These are phyloP conservation scores for Coemansia sp. DNA, from an alignment of 192 early-diverging fungal species.

Conservation along the genomic window DNA sequence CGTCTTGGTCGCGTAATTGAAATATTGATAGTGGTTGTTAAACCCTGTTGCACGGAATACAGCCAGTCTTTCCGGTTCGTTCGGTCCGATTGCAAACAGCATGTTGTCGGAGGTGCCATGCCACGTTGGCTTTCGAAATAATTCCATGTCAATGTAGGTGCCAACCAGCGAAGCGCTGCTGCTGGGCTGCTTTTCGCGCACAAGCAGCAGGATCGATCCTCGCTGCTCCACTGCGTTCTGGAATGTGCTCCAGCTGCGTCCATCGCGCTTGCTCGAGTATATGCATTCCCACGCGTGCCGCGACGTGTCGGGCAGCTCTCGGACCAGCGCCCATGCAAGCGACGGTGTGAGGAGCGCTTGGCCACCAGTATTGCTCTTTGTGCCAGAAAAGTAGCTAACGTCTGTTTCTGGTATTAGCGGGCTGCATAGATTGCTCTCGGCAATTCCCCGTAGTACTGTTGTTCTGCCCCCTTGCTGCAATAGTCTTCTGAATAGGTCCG, in stretches of 20 bases:
- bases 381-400: background rate
- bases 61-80: background rate
- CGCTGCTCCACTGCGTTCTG: constrained; percentile 23
- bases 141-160: constrained; percentile 63
- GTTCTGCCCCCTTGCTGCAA: background rate
- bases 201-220: constrained; percentile 37
- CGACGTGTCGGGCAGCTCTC: constrained; percentile 31
- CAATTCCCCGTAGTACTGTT: background rate
- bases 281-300: constrained; percentile 24
- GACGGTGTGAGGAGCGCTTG: constrained; percentile 20
- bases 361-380: background rate
- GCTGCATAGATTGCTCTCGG: constrained; percentile 12
- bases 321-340: constrained; percentile 20
- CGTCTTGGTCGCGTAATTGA: constrained; percentile 71
- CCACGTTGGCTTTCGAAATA: constrained; percentile 61
- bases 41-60: constrained; percentile 42
- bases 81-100: constrained; percentile 54
- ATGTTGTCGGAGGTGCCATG: constrained; percentile 63
- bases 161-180: constrained; percentile 69
- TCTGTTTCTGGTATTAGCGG: constrained; percentile 5
- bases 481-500: constrained; percentile 4
- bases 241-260: constrained; percentile 52
- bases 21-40: constrained; percentile 73
- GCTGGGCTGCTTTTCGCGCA: constrained; percentile 23
- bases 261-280: constrained; percentile 37